phyloP scores from a whole-genome alignment of 106 monocot genomes.

The Vanilla planifolia region DNA sequence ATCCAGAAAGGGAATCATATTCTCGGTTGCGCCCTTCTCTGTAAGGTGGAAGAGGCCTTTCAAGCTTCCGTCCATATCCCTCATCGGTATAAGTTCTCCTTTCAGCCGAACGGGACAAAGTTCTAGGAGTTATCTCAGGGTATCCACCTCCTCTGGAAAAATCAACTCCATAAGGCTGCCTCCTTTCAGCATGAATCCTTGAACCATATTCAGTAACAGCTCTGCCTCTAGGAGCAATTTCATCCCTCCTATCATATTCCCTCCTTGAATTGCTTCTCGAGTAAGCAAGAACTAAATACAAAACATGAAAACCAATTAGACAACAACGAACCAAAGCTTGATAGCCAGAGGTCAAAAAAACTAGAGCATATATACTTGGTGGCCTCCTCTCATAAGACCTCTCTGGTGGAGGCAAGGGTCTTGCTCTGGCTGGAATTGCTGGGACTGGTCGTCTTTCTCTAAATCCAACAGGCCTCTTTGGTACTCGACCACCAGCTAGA shows the following conservation, averaged over 20 bases:
- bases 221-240: conserved; percentile 46
- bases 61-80: conserved; percentile 56
- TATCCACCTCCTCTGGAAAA: conserved; percentile 62
- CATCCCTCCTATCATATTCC: conserved; percentile 51
- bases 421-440: conserved; percentile 40
- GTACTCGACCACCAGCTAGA: conserved; percentile 21
- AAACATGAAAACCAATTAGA: background rate
- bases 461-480: conserved; percentile 31
- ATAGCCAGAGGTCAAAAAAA: background rate
- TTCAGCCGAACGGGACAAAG: conserved; percentile 36
- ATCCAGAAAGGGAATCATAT: conserved; percentile 78
- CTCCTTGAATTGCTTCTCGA: conserved; percentile 57
- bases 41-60: conserved; percentile 48
- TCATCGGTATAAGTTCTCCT: conserved; percentile 72
- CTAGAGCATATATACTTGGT: conserved; percentile 22
- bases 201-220: conserved; percentile 49
- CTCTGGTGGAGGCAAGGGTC: conserved; percentile 65
- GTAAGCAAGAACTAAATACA: conserved; percentile 42
- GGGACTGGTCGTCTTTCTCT: conserved; percentile 55
- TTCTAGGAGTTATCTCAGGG: conserved; percentile 45
- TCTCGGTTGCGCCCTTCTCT: conserved; percentile 61
- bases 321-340: background rate
- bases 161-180: conserved; percentile 60
- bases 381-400: conserved; percentile 68
- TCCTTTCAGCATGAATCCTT: conserved; percentile 45